Evolutionary conservation across 2,329 filamentous ascomycete species (phyloP).

Genomic region (Penicillium sp.): DNA sequence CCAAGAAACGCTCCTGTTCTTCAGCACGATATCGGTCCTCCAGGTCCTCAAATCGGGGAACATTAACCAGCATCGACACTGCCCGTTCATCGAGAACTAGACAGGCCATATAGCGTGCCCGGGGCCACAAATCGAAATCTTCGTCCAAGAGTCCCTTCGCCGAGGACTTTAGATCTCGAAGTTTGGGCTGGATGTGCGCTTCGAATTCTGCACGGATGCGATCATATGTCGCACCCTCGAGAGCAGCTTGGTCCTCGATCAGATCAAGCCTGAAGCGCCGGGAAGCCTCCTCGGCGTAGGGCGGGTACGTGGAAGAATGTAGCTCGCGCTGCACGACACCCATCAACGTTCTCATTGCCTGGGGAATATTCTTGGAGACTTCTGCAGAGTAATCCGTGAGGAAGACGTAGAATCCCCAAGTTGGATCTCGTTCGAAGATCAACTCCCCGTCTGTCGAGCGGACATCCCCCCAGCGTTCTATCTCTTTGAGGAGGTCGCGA

Average conservation of each 20-base stretch:
- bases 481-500: neutral
- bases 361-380: neutral
- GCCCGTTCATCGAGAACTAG: neutral
- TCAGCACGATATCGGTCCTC: neutral
- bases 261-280: constrained; percentile 5
- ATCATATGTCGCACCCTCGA: neutral
- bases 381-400: neutral
- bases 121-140: neutral
- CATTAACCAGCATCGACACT: neutral
- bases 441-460: neutral
- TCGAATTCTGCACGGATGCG: neutral
- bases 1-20: neutral
- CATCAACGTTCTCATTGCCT: neutral
- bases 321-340: neutral
- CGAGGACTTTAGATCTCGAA: neutral
- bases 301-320: neutral
- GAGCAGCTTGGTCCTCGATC: neutral
- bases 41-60: neutral
- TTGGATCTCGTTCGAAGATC: neutral
- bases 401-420: neutral
- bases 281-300: neutral
- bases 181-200: neutral
- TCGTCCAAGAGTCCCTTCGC: neutral
- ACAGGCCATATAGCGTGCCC: neutral
- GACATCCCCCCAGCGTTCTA: neutral